A percentile compares a stretch with the other conserved stretches of the same genome.
phyloP scores from a whole-genome alignment of 495 filamentous ascomycete species.

The Penicillium soppii region DNA sequence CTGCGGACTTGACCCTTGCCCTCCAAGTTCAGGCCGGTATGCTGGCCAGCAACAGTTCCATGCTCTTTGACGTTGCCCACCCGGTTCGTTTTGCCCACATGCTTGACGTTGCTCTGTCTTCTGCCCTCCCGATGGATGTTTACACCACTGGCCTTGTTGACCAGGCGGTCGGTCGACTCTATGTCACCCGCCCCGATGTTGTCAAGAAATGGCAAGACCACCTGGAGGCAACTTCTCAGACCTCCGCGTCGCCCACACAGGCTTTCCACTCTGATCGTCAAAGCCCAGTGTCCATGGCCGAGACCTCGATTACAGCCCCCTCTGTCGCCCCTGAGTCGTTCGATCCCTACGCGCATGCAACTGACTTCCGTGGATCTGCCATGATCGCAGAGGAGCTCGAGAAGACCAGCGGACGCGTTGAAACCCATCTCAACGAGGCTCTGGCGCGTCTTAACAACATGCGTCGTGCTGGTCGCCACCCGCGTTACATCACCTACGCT shows the following conservation, averaged over 20 bases:
- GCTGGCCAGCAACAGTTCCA: slow-evolving; percentile 44
- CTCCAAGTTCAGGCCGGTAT: slow-evolving; percentile 65
- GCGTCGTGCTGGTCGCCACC: slow-evolving; percentile 85
- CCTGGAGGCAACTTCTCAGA: slow-evolving; percentile 40
- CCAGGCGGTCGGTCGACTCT: slow-evolving; percentile 53
- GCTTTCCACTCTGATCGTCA: slow-evolving; percentile 29
- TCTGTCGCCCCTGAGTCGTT: slow-evolving; percentile 70
- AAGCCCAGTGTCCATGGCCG: slow-evolving; percentile 37
- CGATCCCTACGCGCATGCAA: slow-evolving; percentile 85
- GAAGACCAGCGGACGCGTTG: slow-evolving; percentile 62
- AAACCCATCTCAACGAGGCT: slow-evolving; percentile 74
- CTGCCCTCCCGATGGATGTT: slow-evolving; percentile 48
- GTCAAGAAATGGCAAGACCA: slow-evolving; percentile 58
- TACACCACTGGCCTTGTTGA: slow-evolving; percentile 55
- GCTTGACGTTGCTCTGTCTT: slow-evolving; percentile 52
- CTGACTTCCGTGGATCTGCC: slow-evolving; percentile 88
- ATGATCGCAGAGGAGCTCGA: slow-evolving; percentile 88
- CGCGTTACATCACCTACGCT: slow-evolving; percentile 92
- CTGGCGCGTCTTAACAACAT: slow-evolving; percentile 84
- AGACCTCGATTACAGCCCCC: slow-evolving; percentile 36
- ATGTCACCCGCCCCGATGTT: slow-evolving; percentile 54
- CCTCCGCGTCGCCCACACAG: slow-evolving; percentile 8
- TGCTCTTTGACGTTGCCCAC: slow-evolving; percentile 52
- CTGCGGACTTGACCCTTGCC: slow-evolving; percentile 58
- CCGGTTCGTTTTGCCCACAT: slow-evolving; percentile 61